phyloP scores from a whole-genome alignment of 257 asterid genomes.

The Nicotiana obtusifolia region DNA sequence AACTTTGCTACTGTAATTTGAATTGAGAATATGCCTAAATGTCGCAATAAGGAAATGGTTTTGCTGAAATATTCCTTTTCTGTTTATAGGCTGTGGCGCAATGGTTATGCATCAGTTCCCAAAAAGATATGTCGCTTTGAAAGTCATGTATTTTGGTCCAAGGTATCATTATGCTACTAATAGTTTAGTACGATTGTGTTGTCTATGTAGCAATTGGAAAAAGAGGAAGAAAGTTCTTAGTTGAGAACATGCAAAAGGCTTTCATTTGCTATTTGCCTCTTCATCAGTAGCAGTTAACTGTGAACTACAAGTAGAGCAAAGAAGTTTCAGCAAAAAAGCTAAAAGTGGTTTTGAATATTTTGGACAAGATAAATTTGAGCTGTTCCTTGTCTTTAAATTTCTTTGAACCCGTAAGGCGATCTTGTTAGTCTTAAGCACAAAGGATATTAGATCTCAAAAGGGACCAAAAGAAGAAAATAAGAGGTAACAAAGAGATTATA shows the following conservation, averaged over 20 bases:
- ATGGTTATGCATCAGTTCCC: conserved; percentile 38
- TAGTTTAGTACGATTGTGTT: conserved; percentile 6
- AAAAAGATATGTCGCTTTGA: conserved; percentile 71
- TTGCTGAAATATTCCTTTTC: not conserved
- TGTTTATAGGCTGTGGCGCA: conserved; percentile 22
- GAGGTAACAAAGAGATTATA: not conserved
- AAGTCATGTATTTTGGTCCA: conserved; percentile 85
- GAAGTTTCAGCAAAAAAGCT: not conserved
- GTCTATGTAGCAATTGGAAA: not conserved
- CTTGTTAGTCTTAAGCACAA: not conserved
- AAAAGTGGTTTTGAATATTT: not conserved
- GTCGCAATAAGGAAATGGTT: not conserved
- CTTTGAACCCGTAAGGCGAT: not conserved
- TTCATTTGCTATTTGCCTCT: not conserved
- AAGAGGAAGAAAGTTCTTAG: not conserved
- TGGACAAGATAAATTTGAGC: conserved; percentile 1
- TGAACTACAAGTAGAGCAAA: not conserved
- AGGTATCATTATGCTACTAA: conserved; percentile 41
- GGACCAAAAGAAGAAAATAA: not conserved
- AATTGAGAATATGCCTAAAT: not conserved
- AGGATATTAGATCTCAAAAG: not conserved
- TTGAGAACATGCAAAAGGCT: not conserved
- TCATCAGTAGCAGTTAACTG: not conserved
- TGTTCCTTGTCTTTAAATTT: not conserved
- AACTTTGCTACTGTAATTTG: not conserved